Evolutionary conservation across 495 filamentous ascomycete genomes (phyloP).

Genomic region (Neurospora discreta): DNA sequence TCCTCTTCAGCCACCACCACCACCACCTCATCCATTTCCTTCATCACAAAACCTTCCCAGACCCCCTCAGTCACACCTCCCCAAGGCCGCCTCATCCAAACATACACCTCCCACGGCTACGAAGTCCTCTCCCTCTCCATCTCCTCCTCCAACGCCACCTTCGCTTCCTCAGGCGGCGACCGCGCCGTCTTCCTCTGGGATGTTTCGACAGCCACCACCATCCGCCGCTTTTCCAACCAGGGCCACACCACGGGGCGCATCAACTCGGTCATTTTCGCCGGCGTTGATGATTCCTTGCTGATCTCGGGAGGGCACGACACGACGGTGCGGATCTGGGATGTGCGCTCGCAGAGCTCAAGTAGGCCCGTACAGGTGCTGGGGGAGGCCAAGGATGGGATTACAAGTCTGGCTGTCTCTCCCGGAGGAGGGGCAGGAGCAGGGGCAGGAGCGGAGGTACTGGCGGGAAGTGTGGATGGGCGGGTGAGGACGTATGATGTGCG

Average conservation of each 20-base stretch:
- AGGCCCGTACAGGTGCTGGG: slow-evolving; percentile 69
- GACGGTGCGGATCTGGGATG: slow-evolving; percentile 81
- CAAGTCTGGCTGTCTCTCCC: slow-evolving; percentile 32
- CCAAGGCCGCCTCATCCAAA: slow-evolving; percentile 54
- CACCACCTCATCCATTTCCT: slow-evolving; percentile 22
- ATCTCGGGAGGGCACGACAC: slow-evolving; percentile 71
- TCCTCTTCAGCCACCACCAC: slow-evolving; percentile 18
- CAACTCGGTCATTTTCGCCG: slow-evolving; percentile 68
- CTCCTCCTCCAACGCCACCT: slow-evolving; percentile 63
- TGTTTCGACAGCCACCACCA: slow-evolving; percentile 63
- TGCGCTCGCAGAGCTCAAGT: slow-evolving; percentile 38
- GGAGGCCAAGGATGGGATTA: slow-evolving; percentile 72
- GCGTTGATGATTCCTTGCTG: slow-evolving; percentile 56
- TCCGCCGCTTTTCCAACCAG: slow-evolving; percentile 53
- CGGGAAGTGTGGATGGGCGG: slow-evolving; percentile 78
- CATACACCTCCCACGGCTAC: slow-evolving; percentile 83
- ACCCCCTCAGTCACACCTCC: slow-evolving; percentile 13
- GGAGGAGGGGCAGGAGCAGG: too few relatives aligned
- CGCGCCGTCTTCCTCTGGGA: slow-evolving; percentile 89
- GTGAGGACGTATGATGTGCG: slow-evolving; percentile 80
- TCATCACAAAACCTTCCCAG: slow-evolving; percentile 5
- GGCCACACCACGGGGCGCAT: slow-evolving; percentile 57
- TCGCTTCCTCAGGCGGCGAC: slow-evolving; percentile 78
- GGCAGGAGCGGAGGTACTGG: slow-evolving; percentile 39
- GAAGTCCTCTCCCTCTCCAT: slow-evolving; percentile 74